These are phyloP conservation scores for Lecanosticta acicola DNA, from an alignment of 2,329 filamentous ascomycete species.

Conservation along the genomic window DNA sequence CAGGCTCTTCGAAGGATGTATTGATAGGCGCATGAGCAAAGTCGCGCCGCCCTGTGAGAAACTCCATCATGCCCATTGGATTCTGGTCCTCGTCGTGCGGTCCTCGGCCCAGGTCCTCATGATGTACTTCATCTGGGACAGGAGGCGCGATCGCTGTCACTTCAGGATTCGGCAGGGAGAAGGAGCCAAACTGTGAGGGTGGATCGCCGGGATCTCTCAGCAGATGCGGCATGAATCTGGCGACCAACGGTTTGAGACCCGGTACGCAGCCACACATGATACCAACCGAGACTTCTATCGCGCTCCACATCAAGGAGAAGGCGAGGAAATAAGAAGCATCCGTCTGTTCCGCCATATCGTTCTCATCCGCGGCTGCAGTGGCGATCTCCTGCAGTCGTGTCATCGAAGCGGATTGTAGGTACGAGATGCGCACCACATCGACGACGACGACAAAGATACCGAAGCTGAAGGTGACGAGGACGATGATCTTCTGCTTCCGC, in stretches of 20 bases:
- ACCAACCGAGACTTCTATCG: constrained; percentile 83
- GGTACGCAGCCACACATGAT: constrained; percentile 92
- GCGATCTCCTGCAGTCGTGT: constrained; percentile 41
- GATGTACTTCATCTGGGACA: constrained; percentile 20
- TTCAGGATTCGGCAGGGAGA: constrained; percentile 15
- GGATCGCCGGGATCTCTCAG: constrained; percentile 45
- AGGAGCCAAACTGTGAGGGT: constrained; percentile 29
- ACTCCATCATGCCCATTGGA: constrained; percentile 46
- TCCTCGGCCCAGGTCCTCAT: constrained; percentile 22
- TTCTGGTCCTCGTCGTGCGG: constrained; percentile 3
- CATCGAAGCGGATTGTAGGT: constrained; percentile 67
- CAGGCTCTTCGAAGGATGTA: background rate
- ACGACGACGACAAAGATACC: constrained; percentile 84
- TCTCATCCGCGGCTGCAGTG: background rate
- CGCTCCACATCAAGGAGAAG: constrained; percentile 80
- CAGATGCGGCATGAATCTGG: constrained; percentile 54
- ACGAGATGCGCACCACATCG: constrained; percentile 84
- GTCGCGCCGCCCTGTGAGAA: constrained; percentile 36
- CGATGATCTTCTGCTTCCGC: constrained; percentile 76
- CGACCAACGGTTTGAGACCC: constrained; percentile 78
- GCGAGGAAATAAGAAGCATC: constrained; percentile 68
- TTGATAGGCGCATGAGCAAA: constrained; percentile 1
- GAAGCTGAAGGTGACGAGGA: constrained; percentile 79
- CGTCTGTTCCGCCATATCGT: constrained; percentile 37
- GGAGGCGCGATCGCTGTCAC: constrained; percentile 5